A percentile compares a stretch with the other conserved stretches of the same genome.
phyloP scores from a whole-genome alignment of 208 protist species.

The Naegleria gruberi region DNA sequence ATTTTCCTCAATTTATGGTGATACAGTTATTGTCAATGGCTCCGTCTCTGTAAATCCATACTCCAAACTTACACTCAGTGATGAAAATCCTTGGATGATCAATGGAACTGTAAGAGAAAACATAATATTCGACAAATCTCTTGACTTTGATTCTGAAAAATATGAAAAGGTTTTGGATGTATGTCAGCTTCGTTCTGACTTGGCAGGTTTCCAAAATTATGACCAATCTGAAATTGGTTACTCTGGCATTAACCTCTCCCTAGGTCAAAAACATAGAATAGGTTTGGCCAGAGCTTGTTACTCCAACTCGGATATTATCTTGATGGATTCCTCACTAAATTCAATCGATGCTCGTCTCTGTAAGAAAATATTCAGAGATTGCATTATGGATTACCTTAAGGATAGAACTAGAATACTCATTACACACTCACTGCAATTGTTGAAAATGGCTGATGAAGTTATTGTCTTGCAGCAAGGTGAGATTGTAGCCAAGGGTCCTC shows the following conservation, averaged over 20 bases:
- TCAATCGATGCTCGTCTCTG: constrained; percentile 28
- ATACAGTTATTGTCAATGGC: constrained; percentile 4
- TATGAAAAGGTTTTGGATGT: constrained; percentile 36
- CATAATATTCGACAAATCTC: constrained; percentile 48
- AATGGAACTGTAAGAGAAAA: constrained; percentile 53
- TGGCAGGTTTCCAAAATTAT: constrained; percentile 43
- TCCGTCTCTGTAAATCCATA: not conserved
- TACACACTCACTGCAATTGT: not conserved
- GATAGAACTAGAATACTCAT: not conserved
- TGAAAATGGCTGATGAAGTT: not conserved
- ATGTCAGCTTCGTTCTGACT: constrained; percentile 42
- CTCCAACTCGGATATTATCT: not conserved
- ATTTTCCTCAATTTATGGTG: constrained; percentile 33
- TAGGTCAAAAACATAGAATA: constrained; percentile 52
- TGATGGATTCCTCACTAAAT: constrained; percentile 12
- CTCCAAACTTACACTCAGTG: not conserved
- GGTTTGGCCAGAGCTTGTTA: constrained; percentile 39
- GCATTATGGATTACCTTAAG: not conserved
- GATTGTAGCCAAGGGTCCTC: not conserved
- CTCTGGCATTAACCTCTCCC: constrained; percentile 49
- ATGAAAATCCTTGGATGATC: constrained; percentile 45
- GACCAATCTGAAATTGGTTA: constrained; percentile 64
- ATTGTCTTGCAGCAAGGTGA: not conserved
- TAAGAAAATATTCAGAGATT: constrained; percentile 37
- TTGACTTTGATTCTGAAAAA: constrained; percentile 27